phyloP scores from a whole-genome alignment of 148 eudicot species.

The Diospyros lotus region DNA sequence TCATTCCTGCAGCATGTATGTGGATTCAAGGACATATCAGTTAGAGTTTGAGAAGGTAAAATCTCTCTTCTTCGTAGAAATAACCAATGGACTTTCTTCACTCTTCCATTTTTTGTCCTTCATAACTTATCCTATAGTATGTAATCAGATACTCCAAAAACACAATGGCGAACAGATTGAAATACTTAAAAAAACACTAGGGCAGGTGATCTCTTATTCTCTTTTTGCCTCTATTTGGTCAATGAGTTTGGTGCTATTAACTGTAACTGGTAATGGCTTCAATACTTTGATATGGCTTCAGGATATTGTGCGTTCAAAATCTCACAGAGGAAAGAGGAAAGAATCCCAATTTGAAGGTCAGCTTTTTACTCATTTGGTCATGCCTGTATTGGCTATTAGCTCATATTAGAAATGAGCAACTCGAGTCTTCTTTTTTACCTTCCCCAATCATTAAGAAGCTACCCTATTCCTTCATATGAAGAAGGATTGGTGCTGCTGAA shows the following conservation, averaged over 20 bases:
- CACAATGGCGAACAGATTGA: constrained; percentile 32
- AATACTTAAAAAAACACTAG: constrained; percentile 43
- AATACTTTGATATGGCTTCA: constrained; percentile 16
- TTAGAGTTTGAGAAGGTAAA: constrained; percentile 46
- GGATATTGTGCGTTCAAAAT: constrained; percentile 27
- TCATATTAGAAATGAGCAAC: too few relatives aligned
- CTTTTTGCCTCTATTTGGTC: background rate
- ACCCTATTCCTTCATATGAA: too few relatives aligned
- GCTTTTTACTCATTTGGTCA: background rate
- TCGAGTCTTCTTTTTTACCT: too few relatives aligned
- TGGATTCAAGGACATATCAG: constrained; percentile 33
- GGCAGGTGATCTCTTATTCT: constrained; percentile 29
- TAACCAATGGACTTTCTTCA: background rate
- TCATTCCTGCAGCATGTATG: constrained; percentile 38
- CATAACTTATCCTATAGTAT: background rate
- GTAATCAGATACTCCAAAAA: constrained; percentile 40
- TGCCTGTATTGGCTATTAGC: background rate
- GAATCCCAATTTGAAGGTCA: constrained; percentile 31
- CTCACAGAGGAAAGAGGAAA: constrained; percentile 14
- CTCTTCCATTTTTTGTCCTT: background rate
- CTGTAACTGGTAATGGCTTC: background rate
- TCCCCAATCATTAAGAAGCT: too few relatives aligned
- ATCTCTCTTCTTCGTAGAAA: background rate
- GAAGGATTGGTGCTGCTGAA: too few relatives aligned
- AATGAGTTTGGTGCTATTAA: background rate